These are phyloP conservation scores for Exophiala sp. DNA, from an alignment of 2,329 filamentous ascomycete species.

Conservation along the genomic window DNA sequence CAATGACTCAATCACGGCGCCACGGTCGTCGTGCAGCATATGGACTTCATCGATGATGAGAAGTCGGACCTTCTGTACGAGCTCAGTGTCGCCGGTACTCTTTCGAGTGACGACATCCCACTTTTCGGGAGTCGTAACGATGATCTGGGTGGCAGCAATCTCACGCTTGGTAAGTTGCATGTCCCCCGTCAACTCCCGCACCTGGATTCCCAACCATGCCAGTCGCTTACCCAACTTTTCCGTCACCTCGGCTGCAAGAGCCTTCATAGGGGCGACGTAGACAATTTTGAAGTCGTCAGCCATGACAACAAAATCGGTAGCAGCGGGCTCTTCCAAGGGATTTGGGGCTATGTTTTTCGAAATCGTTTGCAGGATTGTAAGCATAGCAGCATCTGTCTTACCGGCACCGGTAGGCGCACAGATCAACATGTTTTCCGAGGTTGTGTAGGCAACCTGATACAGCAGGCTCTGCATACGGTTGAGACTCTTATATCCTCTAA, in stretches of 20 bases:
- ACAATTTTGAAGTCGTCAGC: slow-evolving; percentile 94
- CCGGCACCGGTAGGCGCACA: slow-evolving; percentile 96
- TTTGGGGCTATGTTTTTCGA: slow-evolving; percentile 77
- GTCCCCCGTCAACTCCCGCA: slow-evolving; percentile 90
- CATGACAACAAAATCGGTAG: slow-evolving; percentile 74
- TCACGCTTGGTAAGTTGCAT: slow-evolving; percentile 98
- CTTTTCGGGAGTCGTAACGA: slow-evolving; percentile 97
- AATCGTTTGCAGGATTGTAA: slow-evolving; percentile 86
- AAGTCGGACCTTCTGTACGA: slow-evolving; percentile 93
- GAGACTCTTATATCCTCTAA: slow-evolving; percentile 84
- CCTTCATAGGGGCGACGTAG: slow-evolving; percentile 99
- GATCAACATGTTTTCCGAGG: slow-evolving; percentile 96
- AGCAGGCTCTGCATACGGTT: slow-evolving; percentile 98
- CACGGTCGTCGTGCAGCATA: slow-evolving; percentile 97
- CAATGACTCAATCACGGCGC: slow-evolving; percentile 89
- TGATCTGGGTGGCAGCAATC: slow-evolving; percentile 92
- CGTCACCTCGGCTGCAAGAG: slow-evolving; percentile 89
- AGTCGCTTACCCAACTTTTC: slow-evolving; percentile 88
- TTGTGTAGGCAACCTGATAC: slow-evolving; percentile 90
- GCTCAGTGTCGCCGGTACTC: slow-evolving; percentile 91
- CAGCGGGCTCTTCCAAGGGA: slow-evolving; percentile 65
- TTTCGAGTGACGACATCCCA: slow-evolving; percentile 99
- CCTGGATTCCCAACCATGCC: slow-evolving; percentile 86
- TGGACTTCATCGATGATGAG: slow-evolving; percentile 98
- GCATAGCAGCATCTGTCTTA: slow-evolving; percentile 98